Evolutionary conservation across 768 basidiomycete species (phyloP), one percentile per base, ranked within the genome.

Genomic region (Termitomyces sp.): DNA sequence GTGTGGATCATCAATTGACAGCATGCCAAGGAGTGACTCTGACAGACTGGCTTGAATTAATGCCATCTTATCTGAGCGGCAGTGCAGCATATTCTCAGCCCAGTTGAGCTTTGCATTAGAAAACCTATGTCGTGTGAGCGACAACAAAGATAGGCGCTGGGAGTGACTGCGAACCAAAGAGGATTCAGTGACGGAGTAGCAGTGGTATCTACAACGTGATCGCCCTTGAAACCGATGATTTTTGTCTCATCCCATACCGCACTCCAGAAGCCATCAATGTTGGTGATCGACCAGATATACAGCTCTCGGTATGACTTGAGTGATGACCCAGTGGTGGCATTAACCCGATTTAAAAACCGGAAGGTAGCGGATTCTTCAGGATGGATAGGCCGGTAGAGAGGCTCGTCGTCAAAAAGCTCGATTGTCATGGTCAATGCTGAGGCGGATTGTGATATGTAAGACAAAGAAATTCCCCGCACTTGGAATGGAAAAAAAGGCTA

Each of bases 81-180:
- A 79, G 28, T 73, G 72, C 37, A 91, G 73, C 81, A 91, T 86
- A 64, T 91, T 91, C 73, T 92, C 88, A 21, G 90, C 88, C 84
- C 86, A 91, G 65, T 91, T 91, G 45, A 91, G 69, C 32, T 69
- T 74, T 3, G 89, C 84, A 50, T 81, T 78, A 27, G 70, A 63
- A 70, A 91, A 78, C 77, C 76, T 78, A 63, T 43, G n/a, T 40
- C 46, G 48, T 63, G 42, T 59, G 56, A 39, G 39, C 27, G 19
- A 40, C 54, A 42, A 19, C 42, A 61, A 25, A 56, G 44, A 51
- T 45, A 40, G 27, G 51, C 12, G 41, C 41, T 43, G 54, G 39
- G 53, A 47, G 32, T 56, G 32, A 47, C 48, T n/a, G 44, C 69
- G 40, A 62, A 91, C 89, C 90, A 91, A 8, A 76, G 54, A 35